Evolutionary conservation across 768 basidiomycete species (phyloP).

Genomic region (Termitomyces sp.): DNA sequence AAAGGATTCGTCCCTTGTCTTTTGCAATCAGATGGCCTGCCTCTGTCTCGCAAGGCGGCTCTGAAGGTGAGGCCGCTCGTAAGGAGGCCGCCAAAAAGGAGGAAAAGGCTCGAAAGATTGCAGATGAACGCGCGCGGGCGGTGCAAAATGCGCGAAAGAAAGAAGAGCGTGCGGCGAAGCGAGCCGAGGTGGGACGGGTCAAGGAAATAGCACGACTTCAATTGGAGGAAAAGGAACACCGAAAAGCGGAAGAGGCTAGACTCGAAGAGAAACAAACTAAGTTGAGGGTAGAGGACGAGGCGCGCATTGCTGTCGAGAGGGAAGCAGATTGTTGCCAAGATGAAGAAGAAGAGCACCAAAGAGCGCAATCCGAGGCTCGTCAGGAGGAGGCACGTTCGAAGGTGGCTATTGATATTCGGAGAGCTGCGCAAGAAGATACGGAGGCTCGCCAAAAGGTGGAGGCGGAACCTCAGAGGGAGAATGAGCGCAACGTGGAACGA

Average conservation of each 20-base stretch:
- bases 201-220: conserved; percentile 7
- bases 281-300: conserved; percentile 10
- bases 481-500: background rate
- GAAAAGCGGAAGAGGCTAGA: background rate
- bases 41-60: conserved; percentile 19
- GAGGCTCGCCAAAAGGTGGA: conserved; percentile 12
- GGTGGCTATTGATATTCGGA: background rate
- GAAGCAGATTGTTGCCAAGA: background rate
- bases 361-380: conserved; percentile 12
- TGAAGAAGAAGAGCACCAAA: conserved; percentile 6
- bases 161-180: conserved; percentile 21
- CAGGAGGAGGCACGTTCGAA: conserved; percentile 1
- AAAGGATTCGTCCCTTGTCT: conserved; percentile 28
- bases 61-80: conserved; percentile 19
- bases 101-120: conserved; percentile 17
- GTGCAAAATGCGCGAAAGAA: conserved; percentile 22
- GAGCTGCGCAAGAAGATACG: conserved; percentile 5
- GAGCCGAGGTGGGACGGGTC: conserved; percentile 14
- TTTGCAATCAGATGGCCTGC: background rate
- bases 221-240: conserved; percentile 6
- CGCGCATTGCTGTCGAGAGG: conserved; percentile 8
- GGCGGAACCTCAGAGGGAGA: conserved; percentile 6
- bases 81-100: conserved; percentile 17
- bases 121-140: conserved; percentile 23
- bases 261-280: background rate